phyloP scores from a whole-genome alignment of 257 asterid genomes.

The Solanum sejunctum region DNA sequence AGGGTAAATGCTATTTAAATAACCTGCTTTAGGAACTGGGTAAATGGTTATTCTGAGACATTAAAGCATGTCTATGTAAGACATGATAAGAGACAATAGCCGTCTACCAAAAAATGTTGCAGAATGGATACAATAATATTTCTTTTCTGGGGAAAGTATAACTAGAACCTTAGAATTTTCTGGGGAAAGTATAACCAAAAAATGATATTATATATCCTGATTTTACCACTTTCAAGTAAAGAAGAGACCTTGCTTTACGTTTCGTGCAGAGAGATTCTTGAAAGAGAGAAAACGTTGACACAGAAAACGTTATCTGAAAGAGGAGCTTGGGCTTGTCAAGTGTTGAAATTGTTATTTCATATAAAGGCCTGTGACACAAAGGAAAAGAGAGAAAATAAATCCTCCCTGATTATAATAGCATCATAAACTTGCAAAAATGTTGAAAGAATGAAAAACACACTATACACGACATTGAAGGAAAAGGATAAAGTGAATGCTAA shows the following conservation, averaged over 20 bases:
- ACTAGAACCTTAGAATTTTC: neutral
- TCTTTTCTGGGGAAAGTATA: neutral
- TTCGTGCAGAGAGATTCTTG: too few relatives aligned
- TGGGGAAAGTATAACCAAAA: too few relatives aligned
- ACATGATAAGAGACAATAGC: neutral
- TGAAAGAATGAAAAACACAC: neutral
- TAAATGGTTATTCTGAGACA: neutral
- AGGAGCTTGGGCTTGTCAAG: constrained; percentile 24
- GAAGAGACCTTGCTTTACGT: too few relatives aligned
- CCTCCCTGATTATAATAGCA: neutral
- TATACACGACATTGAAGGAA: neutral
- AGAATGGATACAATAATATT: neutral
- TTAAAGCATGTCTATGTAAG: neutral
- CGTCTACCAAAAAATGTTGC: neutral
- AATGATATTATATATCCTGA: too few relatives aligned
- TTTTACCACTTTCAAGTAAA: too few relatives aligned
- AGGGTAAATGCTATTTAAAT: neutral
- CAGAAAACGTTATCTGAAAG: too few relatives aligned
- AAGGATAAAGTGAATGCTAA: constrained; percentile 13
- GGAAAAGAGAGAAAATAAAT: neutral
- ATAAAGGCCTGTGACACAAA: constrained; percentile 40
- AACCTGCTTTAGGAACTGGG: neutral
- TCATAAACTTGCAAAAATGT: neutral
- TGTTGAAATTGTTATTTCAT: constrained; percentile 75
- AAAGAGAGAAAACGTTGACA: too few relatives aligned